Evolutionary conservation across 2,329 filamentous ascomycete genomes (phyloP).

Genomic region (Stemphylium beticola): DNA sequence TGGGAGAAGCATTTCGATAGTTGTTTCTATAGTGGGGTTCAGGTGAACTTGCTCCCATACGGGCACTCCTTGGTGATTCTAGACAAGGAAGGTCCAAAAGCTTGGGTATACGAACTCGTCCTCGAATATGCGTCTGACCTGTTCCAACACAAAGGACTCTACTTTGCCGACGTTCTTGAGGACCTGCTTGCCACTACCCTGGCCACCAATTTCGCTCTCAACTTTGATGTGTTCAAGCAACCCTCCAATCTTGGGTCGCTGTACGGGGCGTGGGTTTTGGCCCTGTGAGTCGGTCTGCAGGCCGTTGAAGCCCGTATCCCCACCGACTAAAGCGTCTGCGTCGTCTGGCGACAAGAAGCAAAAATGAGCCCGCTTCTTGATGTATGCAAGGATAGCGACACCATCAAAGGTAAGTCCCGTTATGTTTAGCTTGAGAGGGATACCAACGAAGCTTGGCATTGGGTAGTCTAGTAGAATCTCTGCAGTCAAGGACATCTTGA

Average conservation of each 20-base stretch:
- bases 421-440: conserved; percentile 92
- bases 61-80: neutral
- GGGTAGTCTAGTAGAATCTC: conserved; percentile 97
- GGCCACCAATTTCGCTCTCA: conserved; percentile 95
- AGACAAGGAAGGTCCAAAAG: conserved; percentile 97
- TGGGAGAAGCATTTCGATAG: neutral
- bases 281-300: conserved; percentile 32
- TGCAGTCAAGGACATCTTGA: conserved; percentile 86
- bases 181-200: conserved; percentile 89
- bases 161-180: conserved; percentile 99
- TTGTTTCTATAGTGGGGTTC: neutral
- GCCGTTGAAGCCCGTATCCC: conserved; percentile 47
- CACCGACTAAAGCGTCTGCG: conserved; percentile 69
- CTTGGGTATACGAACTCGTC: conserved; percentile 98
- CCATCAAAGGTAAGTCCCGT: conserved; percentile 95
- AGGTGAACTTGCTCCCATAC: neutral
- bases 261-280: conserved; percentile 32
- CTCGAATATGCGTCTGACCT: conserved; percentile 95
- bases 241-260: conserved; percentile 66
- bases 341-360: conserved; percentile 95
- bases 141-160: conserved; percentile 94
- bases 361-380: conserved; percentile 86
- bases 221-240: conserved; percentile 91
- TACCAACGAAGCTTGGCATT: conserved; percentile 96
- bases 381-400: conserved; percentile 89